Evolutionary conservation across 768 basidiomycete genomes (phyloP), one percentile per base, ranked within the genome.

Genomic region (Rhodocollybia butyracea): DNA sequence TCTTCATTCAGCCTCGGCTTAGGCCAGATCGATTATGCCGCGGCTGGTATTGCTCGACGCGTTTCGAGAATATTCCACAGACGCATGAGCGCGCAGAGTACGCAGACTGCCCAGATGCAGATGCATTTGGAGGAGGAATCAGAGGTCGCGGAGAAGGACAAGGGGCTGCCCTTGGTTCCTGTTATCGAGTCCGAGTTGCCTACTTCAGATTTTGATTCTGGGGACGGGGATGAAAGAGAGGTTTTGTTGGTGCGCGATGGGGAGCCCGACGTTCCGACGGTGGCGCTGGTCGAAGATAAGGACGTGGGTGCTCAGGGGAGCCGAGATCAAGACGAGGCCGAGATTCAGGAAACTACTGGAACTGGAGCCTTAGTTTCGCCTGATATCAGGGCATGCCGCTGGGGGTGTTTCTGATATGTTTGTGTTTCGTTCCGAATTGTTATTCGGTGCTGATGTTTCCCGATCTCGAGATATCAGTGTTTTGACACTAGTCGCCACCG

Each of bases 311-410:
- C 5, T 21, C 3, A 24, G 15, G 42, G 24, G 42, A 13, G 24
- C 13, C 30, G 34, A 36, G 34, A 36, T 36, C 34, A 10, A 19
- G n/a, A 43, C 41, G n/a, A n/a, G 41, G 8, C 17, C 8, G 41
- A 43, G 21, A 19, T 2, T 39, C 47, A 34, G 31, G 5, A 2
- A 38, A 24, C 19, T 24, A 40, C 52, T 29, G 24, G 13, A 36
- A 7, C 1, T 22, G 32, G 40, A 27, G 27, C 22, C 11, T 41
- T 22, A 15, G 40, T 29, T 11, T 10, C 26, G 10, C 34, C 32
- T 39, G 53, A 54, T 15, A 39, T 39, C 26, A 54, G 53, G 41
- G 53, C 43, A 13, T 54, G 53, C 41, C 53, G 53, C 7, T 54
- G 53, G 53, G 53, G 53, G 2, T 54, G 55, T 40, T 29, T 56